Evolutionary conservation across 2,329 filamentous ascomycete genomes (phyloP).

Genomic region (Sclerotiophoma versabilis): DNA sequence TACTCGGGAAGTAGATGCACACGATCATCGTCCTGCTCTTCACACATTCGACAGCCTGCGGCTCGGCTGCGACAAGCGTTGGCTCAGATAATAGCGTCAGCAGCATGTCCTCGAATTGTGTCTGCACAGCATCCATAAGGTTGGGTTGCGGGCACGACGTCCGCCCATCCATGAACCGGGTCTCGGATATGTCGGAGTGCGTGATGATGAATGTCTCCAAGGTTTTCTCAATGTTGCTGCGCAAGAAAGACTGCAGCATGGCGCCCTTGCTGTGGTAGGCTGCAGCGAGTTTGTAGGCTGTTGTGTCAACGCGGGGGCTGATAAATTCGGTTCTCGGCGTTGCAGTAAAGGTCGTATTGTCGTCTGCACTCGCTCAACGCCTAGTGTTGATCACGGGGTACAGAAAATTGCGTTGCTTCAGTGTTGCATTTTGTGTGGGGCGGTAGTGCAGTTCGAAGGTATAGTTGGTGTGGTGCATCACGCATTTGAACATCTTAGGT

Average conservation of each 20-base stretch:
- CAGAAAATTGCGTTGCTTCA: constrained; percentile 39
- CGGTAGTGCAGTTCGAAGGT: constrained; percentile 43
- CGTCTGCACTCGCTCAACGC: constrained; percentile 17
- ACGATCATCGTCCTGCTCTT: constrained; percentile 38
- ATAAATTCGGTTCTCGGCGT: constrained; percentile 33
- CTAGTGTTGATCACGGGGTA: constrained; percentile 41
- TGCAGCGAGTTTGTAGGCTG: constrained; percentile 42
- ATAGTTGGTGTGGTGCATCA: constrained; percentile 47
- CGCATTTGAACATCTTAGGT: constrained; percentile 47
- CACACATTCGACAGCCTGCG: constrained; percentile 30
- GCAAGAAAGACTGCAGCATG: constrained; percentile 46
- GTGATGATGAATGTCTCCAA: constrained; percentile 36
- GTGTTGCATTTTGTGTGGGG: constrained; percentile 32
- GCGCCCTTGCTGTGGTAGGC: constrained; percentile 44
- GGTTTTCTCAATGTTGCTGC: constrained; percentile 39
- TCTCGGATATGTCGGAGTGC: constrained; percentile 45
- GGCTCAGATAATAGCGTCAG: constrained; percentile 46
- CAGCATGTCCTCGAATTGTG: constrained; percentile 48
- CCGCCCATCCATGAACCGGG: constrained; percentile 37
- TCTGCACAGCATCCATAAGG: constrained; percentile 38
- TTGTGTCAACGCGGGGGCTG: constrained; percentile 28
- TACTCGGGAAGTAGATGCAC: constrained; percentile 40
- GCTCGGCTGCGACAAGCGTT: constrained; percentile 36
- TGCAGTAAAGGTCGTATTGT: constrained; percentile 23
- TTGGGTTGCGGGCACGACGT: constrained; percentile 40